phyloP scores from a whole-genome alignment of 257 asterid species.

The Jacaranda mimosifolia region DNA sequence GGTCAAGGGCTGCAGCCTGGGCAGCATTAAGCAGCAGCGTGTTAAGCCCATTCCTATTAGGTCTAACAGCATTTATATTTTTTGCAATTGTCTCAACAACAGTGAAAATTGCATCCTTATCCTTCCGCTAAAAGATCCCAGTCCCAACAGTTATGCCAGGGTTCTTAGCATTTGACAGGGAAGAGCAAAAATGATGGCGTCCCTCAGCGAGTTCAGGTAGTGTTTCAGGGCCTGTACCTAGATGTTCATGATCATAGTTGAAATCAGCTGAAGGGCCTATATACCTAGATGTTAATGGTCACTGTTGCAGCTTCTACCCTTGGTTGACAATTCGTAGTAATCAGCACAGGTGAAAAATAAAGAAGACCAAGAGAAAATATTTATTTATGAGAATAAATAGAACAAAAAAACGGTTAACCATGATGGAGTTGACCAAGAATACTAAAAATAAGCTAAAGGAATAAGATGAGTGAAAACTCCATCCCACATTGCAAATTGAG shows the following conservation, averaged over 20 bases:
- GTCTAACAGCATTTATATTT: slow-evolving; percentile 69
- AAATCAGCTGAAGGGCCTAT: slow-evolving; percentile 90
- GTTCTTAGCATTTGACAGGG: slow-evolving; percentile 78
- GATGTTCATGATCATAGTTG: slow-evolving; percentile 91
- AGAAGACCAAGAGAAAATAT: not conserved
- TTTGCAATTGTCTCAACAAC: slow-evolving; percentile 73
- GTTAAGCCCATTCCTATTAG: slow-evolving; percentile 91
- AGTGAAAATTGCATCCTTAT: slow-evolving; percentile 82
- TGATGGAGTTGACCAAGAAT: too few relatives aligned
- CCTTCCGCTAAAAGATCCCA: slow-evolving; percentile 75
- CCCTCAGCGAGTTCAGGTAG: slow-evolving; percentile 81
- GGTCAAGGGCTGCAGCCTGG: slow-evolving; percentile 98
- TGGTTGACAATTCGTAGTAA: slow-evolving; percentile 65
- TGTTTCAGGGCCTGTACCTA: slow-evolving; percentile 83
- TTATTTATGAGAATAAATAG: too few relatives aligned
- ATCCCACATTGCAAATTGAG: too few relatives aligned
- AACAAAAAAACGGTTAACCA: too few relatives aligned
- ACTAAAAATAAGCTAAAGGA: too few relatives aligned
- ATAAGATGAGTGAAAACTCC: too few relatives aligned
- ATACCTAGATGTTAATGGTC: slow-evolving; percentile 89
- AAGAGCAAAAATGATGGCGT: slow-evolving; percentile 76
- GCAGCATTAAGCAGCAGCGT: slow-evolving; percentile 86
- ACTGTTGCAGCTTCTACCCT: slow-evolving; percentile 98
- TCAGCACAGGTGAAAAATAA: slow-evolving; percentile 10
- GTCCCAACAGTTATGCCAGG: slow-evolving; percentile 88